phyloP scores from a whole-genome alignment of 306 rosid genomes.

The Sicyos baderoa region DNA sequence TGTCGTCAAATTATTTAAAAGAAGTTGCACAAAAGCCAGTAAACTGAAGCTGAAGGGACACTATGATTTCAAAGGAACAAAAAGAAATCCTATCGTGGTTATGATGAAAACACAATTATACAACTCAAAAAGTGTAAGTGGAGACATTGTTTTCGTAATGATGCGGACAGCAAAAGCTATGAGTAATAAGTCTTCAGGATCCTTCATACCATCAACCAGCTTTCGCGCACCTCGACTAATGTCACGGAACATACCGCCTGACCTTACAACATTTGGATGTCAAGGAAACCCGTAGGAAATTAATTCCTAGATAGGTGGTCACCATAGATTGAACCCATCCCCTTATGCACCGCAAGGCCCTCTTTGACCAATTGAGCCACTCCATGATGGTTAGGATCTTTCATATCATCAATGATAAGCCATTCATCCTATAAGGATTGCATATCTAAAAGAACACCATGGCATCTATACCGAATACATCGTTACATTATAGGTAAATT shows the following conservation, averaged over 20 bases:
- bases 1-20: constrained; percentile 13
- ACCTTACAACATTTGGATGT: too few species aligned
- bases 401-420: neutral
- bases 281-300: too few species aligned
- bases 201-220: neutral
- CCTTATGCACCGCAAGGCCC: too few species aligned
- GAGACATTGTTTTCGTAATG: neutral
- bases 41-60: constrained; percentile 3
- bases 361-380: too few species aligned
- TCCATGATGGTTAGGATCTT: too few species aligned
- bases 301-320: too few species aligned
- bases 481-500: neutral
- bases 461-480: neutral
- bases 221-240: too few species aligned
- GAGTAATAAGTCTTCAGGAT: neutral
- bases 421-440: neutral
- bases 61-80: constrained; percentile 4
- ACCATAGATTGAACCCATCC: too few species aligned
- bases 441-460: neutral
- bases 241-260: too few species aligned
- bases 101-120: too few species aligned
- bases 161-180: neutral
- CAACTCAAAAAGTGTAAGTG: neutral
- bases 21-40: constrained; percentile 2
- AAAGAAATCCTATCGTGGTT: neutral